Evolutionary conservation across 306 rosid genomes (phyloP), one percentile per base, ranked within the genome.

Genomic region (Datisca glomerata): DNA sequence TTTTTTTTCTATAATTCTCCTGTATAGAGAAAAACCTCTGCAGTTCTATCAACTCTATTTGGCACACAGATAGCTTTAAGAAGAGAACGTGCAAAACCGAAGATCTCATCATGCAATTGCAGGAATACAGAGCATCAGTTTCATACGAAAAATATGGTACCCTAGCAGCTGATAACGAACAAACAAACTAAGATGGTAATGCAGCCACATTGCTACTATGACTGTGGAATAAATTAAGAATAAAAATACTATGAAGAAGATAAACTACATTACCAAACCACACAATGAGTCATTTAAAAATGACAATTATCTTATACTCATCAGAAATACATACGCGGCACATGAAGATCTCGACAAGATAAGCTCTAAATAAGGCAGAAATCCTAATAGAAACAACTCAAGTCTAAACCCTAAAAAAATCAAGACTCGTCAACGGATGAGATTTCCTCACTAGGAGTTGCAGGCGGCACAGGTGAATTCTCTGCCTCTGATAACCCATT

Each of bases 401-500:
- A 49, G 29, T 14, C 21, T 4, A 8, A 50, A 38, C 8, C 27
- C 47, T 5, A 7, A 38, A 7, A 19, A 32, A 12, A 28, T 49
- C 55, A 49, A 34, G 32, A n/a, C 33, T 21, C 19, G 13, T 47
- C 41, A 14, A 13, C n/a, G 2, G 28, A 36, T 17, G 18, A 15
- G 36, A 2, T 36, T 36, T 50, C 44, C 8, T 36, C 36, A 12
- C 4, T 23, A 15, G 56, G 24, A 12, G 18, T 21, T 7, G 9
- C 19, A 3, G 42, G 14, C 9, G 5, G 17, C 3, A 16, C 56
- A 14, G 56, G 56, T 5, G 56, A 23, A 19, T 9, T 35, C 8
- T 1, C 15, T 8, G 67, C 43, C 49, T 53, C 68, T 24, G 42
- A 21, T 3, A 57, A 56, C 12, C 66, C 60, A 37, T 49, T 64